Conservation (phyloP, 2,329 filamentous ascomycete genomes). For the Cladosporium halotolerans region DNA sequence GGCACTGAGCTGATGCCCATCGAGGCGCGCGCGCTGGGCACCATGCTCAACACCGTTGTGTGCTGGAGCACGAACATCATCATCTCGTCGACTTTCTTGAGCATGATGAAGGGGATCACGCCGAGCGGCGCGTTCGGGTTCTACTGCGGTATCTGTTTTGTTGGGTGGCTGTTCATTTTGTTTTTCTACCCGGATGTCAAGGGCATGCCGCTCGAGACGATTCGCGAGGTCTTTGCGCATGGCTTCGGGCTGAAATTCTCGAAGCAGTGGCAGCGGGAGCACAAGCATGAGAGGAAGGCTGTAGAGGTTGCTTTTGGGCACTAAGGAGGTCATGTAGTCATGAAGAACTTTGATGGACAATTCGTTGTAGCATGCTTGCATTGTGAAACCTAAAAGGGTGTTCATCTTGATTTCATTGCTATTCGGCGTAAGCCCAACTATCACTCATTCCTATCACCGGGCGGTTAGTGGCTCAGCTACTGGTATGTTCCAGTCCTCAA, state of each 20-base stretch:
- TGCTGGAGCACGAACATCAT: constrained; percentile 45
- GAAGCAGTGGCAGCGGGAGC: constrained; percentile 32
- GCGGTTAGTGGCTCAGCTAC: no score
- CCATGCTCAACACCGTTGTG: constrained; percentile 44
- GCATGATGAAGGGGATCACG: constrained; percentile 46
- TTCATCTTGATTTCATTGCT: no score
- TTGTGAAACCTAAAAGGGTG: no score
- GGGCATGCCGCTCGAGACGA: constrained; percentile 50
- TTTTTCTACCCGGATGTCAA: constrained; percentile 51
- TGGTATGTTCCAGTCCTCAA: no score
- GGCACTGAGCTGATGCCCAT: constrained; percentile 43
- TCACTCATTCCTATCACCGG: no score
- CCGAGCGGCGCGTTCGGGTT: constrained; percentile 48
- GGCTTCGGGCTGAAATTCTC: constrained; percentile 41
- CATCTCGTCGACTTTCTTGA: constrained; percentile 45
- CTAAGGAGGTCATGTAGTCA: not conserved
- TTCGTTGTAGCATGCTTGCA: no score
- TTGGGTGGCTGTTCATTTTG: constrained; percentile 43
- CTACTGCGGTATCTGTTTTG: constrained; percentile 45
- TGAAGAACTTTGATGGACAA: no score
- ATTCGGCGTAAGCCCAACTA: no score
- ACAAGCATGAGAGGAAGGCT: constrained; percentile 26
- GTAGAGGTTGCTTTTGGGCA: constrained; percentile 21
- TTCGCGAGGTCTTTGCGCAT: constrained; percentile 46
- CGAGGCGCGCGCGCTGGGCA: constrained; percentile 45